Percentiles rank a stretch among this genome's conserved stretches.
phyloP scores from a whole-genome alignment of 352 stramenopile species.

The Pelagophyceae sp. region DNA sequence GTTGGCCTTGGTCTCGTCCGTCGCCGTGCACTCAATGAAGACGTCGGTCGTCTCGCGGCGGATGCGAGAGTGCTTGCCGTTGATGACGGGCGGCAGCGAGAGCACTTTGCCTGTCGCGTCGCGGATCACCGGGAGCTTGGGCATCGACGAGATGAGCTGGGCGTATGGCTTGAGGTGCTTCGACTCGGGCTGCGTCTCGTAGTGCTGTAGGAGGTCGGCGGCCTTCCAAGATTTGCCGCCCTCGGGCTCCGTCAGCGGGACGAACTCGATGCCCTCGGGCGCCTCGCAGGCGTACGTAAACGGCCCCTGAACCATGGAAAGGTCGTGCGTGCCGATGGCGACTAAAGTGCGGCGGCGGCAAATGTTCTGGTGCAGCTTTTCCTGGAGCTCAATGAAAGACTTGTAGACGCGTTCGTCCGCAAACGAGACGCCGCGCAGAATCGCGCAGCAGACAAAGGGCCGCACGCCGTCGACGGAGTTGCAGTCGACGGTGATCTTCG shows the following conservation, averaged over 20 bases:
- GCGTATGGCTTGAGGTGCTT: conserved; percentile 99
- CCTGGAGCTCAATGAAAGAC: conserved; percentile 99
- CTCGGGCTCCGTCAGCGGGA: conserved; percentile 70
- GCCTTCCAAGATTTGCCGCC: conserved; percentile 45
- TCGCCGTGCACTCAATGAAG: conserved; percentile 99
- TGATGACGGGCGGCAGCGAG: conserved; percentile 98
- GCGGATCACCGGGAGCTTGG: conserved; percentile 92
- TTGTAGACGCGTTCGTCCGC: conserved; percentile 83
- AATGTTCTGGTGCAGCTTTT: conserved; percentile 99
- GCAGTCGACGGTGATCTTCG: conserved; percentile 65
- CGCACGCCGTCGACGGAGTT: conserved; percentile 79
- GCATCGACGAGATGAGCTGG: conserved; percentile 97
- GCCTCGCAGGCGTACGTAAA: conserved; percentile 78
- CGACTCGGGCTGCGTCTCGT: conserved; percentile 78
- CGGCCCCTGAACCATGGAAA: conserved; percentile 85
- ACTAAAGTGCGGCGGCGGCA: conserved; percentile 97
- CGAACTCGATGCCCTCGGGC: conserved; percentile 89
- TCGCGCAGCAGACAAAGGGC: conserved; percentile 93
- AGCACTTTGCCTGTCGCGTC: conserved; percentile 89
- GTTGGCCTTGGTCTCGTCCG: conserved; percentile 98
- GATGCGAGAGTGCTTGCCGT: conserved; percentile 91
- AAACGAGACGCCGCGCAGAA: conserved; percentile 91
- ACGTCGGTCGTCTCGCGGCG: conserved; percentile 93
- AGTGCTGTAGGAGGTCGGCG: conserved; percentile 86
- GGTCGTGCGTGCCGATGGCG: conserved; percentile 98